Base-by-base conservation (phyloP, 441 rosid species). In the Cnidoscolus chayamansa region DNA sequence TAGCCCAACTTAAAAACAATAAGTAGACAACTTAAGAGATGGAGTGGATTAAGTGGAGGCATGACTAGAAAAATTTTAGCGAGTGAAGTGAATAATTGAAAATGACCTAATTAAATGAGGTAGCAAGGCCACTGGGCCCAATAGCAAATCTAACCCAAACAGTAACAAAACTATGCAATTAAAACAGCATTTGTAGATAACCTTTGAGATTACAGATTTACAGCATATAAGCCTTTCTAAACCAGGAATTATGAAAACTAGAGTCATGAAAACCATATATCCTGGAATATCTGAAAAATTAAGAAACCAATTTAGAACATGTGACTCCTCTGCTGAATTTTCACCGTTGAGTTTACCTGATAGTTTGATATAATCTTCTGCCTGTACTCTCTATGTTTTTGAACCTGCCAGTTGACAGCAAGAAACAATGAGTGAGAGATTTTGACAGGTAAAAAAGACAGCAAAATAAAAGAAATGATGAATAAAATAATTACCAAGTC, bases 371-470 rank as follows among this genome's bases (percentile, higher is more conserved):
- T 71, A 57, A 93, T 89, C 84, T 76, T 85, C 77, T 83, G 86
- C 81, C 93, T 82, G 76, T 93, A 88, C 25, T 87, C 95, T 70
- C 81, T 85, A 74, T 89, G 97, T 85, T 85, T 90, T 67, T 76
- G 87, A 45, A 80, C 81, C 97, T 89, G 85, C 59, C 50, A 62
- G 10, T 40, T 72, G 20, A 54, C 15, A 37, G 10, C 1, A 13
- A 62, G 5, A n/a, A 13, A 49, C 37, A 53, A 30, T 48, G 19
- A 56, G 0, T 43, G 35, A 63, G 40, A 47, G 40, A 40, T 35
- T 43, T 40, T 12, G 43, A 56, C 47, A 10, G 62, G 51, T 25
- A 15, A 30, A 15, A 61, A 67, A 59, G 20, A 47, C 54, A 61
- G 31, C n/a, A 72, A 25, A 65, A 78, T 40, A 51, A 35, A 51